Evolutionary conservation across 352 stramenopile genomes (phyloP).

Genomic region (Globisporangium irregulare): DNA sequence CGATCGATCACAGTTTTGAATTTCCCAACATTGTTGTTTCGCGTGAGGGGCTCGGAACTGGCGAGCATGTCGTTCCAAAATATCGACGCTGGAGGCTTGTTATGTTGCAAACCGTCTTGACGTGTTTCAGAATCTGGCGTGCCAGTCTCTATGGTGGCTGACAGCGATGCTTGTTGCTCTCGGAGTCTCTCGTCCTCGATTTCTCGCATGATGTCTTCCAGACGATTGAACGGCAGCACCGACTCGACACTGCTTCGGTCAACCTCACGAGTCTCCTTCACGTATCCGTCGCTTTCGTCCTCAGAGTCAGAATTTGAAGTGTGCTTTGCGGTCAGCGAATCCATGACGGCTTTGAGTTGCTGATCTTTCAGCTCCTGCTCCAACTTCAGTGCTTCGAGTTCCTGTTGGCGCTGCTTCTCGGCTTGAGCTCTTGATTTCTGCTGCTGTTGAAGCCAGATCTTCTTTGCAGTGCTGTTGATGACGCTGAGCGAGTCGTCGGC

Average conservation of each 20-base stretch:
- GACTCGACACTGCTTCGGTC: neutral
- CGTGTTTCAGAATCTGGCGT: neutral
- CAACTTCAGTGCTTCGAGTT: neutral
- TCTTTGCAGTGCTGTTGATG: constrained; percentile 47
- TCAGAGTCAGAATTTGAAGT: too few species aligned
- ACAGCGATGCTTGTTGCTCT: constrained; percentile 6
- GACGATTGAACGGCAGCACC: constrained; percentile 7
- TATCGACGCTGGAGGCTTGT: neutral
- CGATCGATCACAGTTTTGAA: constrained; percentile 9
- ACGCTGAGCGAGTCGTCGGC: constrained; percentile 76
- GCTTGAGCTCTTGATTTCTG: constrained; percentile 19
- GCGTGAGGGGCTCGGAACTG: neutral
- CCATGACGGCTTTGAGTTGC: constrained; percentile 31
- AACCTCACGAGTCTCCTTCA: neutral
- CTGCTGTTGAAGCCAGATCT: constrained; percentile 48
- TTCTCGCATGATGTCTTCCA: constrained; percentile 52
- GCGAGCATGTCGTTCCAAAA: constrained; percentile 20
- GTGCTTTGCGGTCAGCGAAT: constrained; percentile 14
- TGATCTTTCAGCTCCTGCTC: constrained; percentile 17
- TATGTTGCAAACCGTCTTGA: neutral
- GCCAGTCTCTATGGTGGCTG: neutral
- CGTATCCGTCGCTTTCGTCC: constrained; percentile 1
- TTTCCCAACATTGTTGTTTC: neutral
- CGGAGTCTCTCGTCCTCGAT: constrained; percentile 29
- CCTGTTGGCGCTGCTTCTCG: neutral